phyloP scores from a whole-genome alignment of 1,284 basidiomycete genomes.

The Tremellales sp. region DNA sequence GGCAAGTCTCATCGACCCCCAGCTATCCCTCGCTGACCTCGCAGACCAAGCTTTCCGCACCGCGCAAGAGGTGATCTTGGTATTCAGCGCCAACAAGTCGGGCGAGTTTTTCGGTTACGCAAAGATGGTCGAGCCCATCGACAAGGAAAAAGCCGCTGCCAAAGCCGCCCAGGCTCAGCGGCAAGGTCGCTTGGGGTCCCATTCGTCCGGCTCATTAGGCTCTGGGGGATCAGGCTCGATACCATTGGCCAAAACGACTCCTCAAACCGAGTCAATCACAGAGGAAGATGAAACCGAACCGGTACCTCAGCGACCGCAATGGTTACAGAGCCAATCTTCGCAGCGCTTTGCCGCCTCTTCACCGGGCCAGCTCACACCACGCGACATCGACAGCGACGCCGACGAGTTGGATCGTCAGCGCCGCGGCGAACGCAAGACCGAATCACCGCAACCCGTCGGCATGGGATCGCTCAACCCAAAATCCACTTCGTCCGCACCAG shows the following conservation, averaged over 20 bases:
- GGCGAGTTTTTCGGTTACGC: conserved; percentile 77
- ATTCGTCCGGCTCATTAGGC: conserved; percentile 15
- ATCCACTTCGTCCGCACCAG: conserved; percentile 13
- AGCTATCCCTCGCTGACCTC: not conserved
- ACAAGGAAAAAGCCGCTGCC: conserved; percentile 23
- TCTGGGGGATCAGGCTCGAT: conserved; percentile 1
- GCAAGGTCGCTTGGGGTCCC: conserved; percentile 5
- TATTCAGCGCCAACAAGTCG: conserved; percentile 89
- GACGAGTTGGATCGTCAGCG: conserved; percentile 16
- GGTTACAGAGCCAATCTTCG: conserved; percentile 21
- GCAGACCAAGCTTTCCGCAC: conserved; percentile 85
- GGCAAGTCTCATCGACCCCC: conserved; percentile 19
- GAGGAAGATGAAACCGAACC: conserved; percentile 16
- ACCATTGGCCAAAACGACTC: conserved; percentile 3
- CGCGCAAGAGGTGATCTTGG: conserved; percentile 75
- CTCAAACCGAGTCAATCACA: conserved; percentile 1
- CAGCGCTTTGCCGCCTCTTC: conserved; percentile 25
- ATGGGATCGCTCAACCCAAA: conserved; percentile 4
- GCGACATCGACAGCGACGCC: conserved; percentile 8
- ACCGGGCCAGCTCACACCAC: conserved; percentile 35
- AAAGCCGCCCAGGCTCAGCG: not conserved
- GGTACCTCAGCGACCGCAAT: conserved; percentile 6
- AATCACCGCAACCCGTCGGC: conserved; percentile 15
- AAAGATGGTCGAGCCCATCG: conserved; percentile 52
- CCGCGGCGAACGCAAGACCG: conserved; percentile 21